Evolutionary conservation across 495 filamentous ascomycete genomes (phyloP).

Genomic region (Penicillium coffeae): DNA sequence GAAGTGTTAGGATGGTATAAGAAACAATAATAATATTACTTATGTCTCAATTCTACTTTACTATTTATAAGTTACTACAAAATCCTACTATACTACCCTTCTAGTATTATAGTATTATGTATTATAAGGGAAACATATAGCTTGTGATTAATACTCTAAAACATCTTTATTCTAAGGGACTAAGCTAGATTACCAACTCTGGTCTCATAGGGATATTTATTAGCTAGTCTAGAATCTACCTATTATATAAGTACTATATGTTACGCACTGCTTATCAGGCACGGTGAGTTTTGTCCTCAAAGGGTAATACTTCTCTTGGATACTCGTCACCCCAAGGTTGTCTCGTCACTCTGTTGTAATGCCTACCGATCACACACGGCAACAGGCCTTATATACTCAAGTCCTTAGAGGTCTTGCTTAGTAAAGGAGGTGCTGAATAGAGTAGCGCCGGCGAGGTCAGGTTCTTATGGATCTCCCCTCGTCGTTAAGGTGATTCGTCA

Average conservation of each 20-base stretch:
- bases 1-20: constrained; percentile 10
- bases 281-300: no score
- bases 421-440: no score
- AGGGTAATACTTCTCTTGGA: no score
- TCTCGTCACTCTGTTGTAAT: no score
- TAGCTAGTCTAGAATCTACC: constrained; percentile 11
- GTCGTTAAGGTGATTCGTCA: no score
- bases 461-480: no score
- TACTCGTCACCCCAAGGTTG: no score
- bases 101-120: constrained; percentile 14
- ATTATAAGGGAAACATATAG: constrained; percentile 13
- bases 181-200: constrained; percentile 14
- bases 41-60: constrained; percentile 19
- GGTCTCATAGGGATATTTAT: constrained; percentile 9
- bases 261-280: no score
- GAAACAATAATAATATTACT: constrained; percentile 17
- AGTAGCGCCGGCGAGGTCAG: no score
- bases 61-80: constrained; percentile 4
- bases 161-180: constrained; percentile 8
- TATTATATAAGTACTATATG: constrained; percentile 12
- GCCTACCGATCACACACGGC: no score
- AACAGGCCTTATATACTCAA: no score
- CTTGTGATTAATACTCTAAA: constrained; percentile 14
- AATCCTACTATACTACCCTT: constrained; percentile 7
- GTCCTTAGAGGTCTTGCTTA: no score